Percentiles rank a stretch among this genome's conserved stretches.
phyloP scores from a whole-genome alignment of 2,329 filamentous ascomycete species.

The Colletotrichum phormii region DNA sequence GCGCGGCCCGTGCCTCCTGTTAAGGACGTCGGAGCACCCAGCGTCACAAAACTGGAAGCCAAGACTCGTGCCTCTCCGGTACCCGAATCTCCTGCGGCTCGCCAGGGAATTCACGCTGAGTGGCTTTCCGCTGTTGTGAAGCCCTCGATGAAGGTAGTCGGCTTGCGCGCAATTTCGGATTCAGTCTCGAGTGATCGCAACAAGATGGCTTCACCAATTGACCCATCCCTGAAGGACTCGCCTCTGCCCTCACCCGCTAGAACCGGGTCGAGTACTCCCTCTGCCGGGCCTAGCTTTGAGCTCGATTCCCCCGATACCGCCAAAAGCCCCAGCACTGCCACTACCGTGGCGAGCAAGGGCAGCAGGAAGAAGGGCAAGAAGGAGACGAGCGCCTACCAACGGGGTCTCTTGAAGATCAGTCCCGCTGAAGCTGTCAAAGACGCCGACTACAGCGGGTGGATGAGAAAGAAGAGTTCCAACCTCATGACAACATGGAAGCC shows the following conservation, averaged over 20 bases:
- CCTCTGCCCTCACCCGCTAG: slow-evolving; percentile 74
- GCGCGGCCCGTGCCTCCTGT: slow-evolving; percentile 61
- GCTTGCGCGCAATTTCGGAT: slow-evolving; percentile 89
- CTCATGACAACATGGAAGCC: slow-evolving; percentile 99
- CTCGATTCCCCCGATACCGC: slow-evolving; percentile 78
- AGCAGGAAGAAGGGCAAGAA: slow-evolving; percentile 85
- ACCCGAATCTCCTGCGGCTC: slow-evolving; percentile 55
- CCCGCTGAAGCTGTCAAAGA: slow-evolving; percentile 86
- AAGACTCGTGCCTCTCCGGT: slow-evolving; percentile 50
- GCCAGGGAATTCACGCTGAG: slow-evolving; percentile 62
- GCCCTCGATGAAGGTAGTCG: slow-evolving; percentile 63
- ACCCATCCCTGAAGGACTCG: slow-evolving; percentile 64
- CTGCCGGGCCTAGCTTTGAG: slow-evolving; percentile 77
- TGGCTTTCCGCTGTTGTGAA: slow-evolving; percentile 66
- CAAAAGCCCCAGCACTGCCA: slow-evolving; percentile 64
- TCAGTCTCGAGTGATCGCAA: slow-evolving; percentile 68
- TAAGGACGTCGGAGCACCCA: slow-evolving; percentile 66
- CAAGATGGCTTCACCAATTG: slow-evolving; percentile 62
- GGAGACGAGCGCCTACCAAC: slow-evolving; percentile 92
- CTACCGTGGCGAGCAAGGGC: slow-evolving; percentile 60
- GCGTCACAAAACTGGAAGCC: slow-evolving; percentile 71
- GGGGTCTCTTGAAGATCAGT: slow-evolving; percentile 83
- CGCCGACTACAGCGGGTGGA: slow-evolving; percentile 97
- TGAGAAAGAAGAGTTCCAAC: slow-evolving; percentile 98
- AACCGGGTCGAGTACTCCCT: slow-evolving; percentile 80